Conservation (phyloP, 495 filamentous ascomycete genomes). For the Oleoguttula mirabilis region DNA sequence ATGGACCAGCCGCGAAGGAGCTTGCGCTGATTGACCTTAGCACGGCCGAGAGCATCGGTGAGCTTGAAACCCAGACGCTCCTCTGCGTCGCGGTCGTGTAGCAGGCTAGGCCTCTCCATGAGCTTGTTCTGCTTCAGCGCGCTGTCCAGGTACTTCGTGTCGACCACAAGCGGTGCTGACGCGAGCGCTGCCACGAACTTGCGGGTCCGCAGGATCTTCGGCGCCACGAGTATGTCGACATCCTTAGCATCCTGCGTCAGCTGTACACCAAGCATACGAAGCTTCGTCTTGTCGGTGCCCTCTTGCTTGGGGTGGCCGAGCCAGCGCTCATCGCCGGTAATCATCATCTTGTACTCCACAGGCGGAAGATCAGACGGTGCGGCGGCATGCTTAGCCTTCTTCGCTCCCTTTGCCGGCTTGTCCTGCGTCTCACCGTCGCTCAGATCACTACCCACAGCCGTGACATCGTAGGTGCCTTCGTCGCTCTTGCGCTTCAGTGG, state of each 20-base stretch:
- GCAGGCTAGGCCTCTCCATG: conserved; percentile 12
- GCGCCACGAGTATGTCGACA: conserved; percentile 80
- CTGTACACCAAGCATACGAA: conserved; percentile 68
- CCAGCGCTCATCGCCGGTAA: conserved; percentile 76
- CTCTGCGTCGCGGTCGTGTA: conserved; percentile 62
- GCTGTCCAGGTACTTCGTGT: conserved; percentile 63
- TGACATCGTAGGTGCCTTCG: conserved; percentile 44
- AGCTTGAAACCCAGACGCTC: conserved; percentile 55
- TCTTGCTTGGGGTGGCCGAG: conserved; percentile 54
- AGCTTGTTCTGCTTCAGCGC: conserved; percentile 51
- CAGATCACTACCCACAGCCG: conserved; percentile 46
- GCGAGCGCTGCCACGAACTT: conserved; percentile 88
- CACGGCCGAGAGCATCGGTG: conserved; percentile 49
- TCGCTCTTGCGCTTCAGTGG: conserved; percentile 21
- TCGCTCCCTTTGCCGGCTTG: conserved; percentile 35
- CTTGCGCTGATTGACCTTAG: conserved; percentile 59
- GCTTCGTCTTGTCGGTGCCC: conserved; percentile 66
- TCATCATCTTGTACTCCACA: conserved; percentile 56
- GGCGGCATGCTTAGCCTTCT: conserved; percentile 37
- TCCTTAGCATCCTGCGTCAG: conserved; percentile 59
- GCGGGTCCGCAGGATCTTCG: conserved; percentile 69
- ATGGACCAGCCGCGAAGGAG: conserved; percentile 62
- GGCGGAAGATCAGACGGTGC: conserved; percentile 27
- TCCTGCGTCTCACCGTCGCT: conserved; percentile 25
- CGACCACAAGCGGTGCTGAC: conserved; percentile 58